These are phyloP conservation scores for Myriangium duriaei DNA, from an alignment of 2,329 filamentous ascomycete species.

Conservation along the genomic window DNA sequence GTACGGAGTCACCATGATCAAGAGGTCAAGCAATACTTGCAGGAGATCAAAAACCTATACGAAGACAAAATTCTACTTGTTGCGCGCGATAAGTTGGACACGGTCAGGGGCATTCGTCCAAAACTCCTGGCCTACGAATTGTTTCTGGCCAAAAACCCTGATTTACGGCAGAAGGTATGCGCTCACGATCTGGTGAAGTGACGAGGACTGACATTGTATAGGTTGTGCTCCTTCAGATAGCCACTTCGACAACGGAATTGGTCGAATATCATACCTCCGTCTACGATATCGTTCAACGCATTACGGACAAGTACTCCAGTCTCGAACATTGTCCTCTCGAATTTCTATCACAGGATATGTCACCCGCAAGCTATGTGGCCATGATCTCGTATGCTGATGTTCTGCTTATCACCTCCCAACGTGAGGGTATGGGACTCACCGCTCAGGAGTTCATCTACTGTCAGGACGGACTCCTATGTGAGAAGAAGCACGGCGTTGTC, in stretches of 20 bases:
- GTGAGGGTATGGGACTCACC: conserved; percentile 94
- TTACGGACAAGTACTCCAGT: conserved; percentile 84
- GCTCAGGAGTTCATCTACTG: conserved; percentile 90
- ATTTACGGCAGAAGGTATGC: conserved; percentile 62
- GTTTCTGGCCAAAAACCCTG: conserved; percentile 85
- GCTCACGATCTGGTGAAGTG: no score
- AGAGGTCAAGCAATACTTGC: conserved; percentile 67
- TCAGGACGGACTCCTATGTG: conserved; percentile 64
- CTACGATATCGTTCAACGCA: conserved; percentile 85
- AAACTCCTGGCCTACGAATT: conserved; percentile 87
- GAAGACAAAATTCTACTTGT: conserved; percentile 83
- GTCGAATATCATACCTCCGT: conserved; percentile 77
- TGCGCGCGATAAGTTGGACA: conserved; percentile 85
- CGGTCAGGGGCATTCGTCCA: conserved; percentile 81
- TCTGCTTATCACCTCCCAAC: conserved; percentile 86
- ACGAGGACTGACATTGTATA: conserved; percentile 21
- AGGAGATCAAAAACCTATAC: conserved; percentile 71
- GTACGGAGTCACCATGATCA: conserved; percentile 44
- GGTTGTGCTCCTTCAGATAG: conserved; percentile 86
- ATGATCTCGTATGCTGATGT: conserved; percentile 80
- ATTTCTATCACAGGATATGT: conserved; percentile 89
- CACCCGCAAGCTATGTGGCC: conserved; percentile 85
- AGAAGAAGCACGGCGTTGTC: conserved; percentile 76
- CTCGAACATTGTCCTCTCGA: conserved; percentile 85
- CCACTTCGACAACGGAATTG: conserved; percentile 79